Evolutionary conservation across 495 filamentous ascomycete genomes (phyloP), one percentile per base, ranked within the genome.

Genomic region (Penicillium dipodomyicola): DNA sequence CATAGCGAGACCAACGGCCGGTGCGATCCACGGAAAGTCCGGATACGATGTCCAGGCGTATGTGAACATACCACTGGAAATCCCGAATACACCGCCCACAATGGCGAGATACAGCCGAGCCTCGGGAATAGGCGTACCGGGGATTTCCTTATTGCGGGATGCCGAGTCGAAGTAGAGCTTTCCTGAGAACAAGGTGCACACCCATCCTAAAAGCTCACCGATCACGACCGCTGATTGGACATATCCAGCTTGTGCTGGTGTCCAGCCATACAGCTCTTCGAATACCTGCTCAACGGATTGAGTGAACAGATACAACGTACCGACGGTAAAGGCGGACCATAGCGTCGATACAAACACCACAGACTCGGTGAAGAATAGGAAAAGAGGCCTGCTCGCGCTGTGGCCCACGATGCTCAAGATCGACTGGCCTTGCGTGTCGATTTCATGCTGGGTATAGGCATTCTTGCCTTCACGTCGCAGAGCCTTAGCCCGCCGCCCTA

Each of bases 311-410:
- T 78, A 85, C 10, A 83, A 59, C 2, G 73, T 79, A 15, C 81
- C 82, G 27, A 78, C 70, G 35, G 66, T 74, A 50, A 84, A 80
- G 12, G 80, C 77, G 10, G 77, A 73, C 76, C 77, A 80, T 19
- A 83, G 57, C 3, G 75, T 75, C 46, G 70, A 75, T 41, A 75
- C 67, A 33, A 82, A 77, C 4, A 84, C 74, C 8, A 85, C 82
- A 0, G 71, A 71, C 61, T 84, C 82, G 19, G 80, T 84, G 57
- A 67, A 71, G 19, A 84, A 73, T 44, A 85, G 62, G 25, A 72
- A 51, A 5, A 76, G 22, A 9, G 81, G 80, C 1, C 79, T 71
- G 19, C 63, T 53, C 10, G 75, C 64, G 46, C 68, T 70, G 15
- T 60, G 62, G 22, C 40, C 51, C 19, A 75, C 49, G 9, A 70